phyloP scores from a whole-genome alignment of 1,139 yeast genomes.

The Debaryomyces fabryi region DNA sequence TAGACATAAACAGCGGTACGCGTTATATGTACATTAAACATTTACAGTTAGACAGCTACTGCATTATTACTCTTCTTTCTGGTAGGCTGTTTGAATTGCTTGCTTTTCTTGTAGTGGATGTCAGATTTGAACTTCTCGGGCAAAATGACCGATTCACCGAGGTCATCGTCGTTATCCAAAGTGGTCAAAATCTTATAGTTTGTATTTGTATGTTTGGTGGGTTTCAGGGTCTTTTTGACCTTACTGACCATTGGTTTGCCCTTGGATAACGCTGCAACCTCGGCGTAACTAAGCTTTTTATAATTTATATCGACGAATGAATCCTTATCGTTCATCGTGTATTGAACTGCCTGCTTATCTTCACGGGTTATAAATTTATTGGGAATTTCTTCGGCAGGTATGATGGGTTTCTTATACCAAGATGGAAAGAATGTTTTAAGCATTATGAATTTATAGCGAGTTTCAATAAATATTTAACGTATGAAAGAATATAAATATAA shows the following conservation, averaged over 20 bases:
- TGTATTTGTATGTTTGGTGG: slow-evolving; percentile 11
- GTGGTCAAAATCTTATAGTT: slow-evolving; percentile 5
- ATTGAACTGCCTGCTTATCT: slow-evolving; percentile 29
- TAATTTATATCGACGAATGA: slow-evolving; percentile 43
- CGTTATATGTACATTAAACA: not conserved
- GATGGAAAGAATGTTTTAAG: slow-evolving; percentile 22
- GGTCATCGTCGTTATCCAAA: not conserved
- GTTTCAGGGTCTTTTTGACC: slow-evolving; percentile 7
- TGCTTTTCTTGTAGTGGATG: slow-evolving; percentile 22
- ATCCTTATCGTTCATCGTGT: slow-evolving; percentile 40
- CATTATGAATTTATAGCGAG: slow-evolving; percentile 17
- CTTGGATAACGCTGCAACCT: slow-evolving; percentile 40
- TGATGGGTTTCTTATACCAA: slow-evolving; percentile 21
- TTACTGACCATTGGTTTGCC: slow-evolving; percentile 16
- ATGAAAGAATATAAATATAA: slow-evolving; percentile 1
- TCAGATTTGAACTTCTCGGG: slow-evolving; percentile 24
- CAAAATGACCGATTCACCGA: slow-evolving; percentile 8
- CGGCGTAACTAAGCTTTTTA: slow-evolving; percentile 46
- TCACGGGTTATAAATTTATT: slow-evolving; percentile 12
- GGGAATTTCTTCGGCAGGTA: slow-evolving; percentile 8
- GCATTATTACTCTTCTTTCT: slow-evolving; percentile 14
- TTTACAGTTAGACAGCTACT: not conserved
- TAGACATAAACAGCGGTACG: not conserved
- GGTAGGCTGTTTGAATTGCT: slow-evolving; percentile 17
- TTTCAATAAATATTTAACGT: not conserved